phyloP scores from a whole-genome alignment of 345 rosid species.

The Psidium friedrichsthalianum region DNA sequence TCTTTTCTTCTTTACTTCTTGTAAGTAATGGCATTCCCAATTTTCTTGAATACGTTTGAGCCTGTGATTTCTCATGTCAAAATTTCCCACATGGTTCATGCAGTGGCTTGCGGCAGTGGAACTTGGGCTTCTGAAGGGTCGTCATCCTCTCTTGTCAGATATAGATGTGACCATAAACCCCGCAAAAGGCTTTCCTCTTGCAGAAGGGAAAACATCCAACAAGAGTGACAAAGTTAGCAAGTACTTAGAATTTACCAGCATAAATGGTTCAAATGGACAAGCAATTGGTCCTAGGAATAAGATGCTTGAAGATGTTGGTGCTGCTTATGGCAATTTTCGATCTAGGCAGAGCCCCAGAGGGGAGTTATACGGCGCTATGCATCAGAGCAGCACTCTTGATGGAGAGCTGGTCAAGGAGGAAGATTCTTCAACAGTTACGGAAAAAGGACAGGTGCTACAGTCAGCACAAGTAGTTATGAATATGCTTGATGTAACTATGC shows the following conservation, averaged over 20 bases:
- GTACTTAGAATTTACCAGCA: conserved; percentile 21
- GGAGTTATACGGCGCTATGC: conserved; percentile 11
- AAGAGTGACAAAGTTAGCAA: conserved; percentile 22
- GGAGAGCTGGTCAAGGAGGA: conserved; percentile 29
- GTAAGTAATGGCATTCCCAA: neutral
- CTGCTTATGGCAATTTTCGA: conserved; percentile 9
- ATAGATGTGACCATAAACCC: conserved; percentile 71
- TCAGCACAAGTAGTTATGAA: conserved; percentile 69
- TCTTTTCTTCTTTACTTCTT: neutral
- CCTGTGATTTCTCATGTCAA: neutral
- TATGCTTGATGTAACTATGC: conserved; percentile 77
- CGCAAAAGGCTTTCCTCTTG: conserved; percentile 38
- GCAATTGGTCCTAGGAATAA: conserved; percentile 15
- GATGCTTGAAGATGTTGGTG: conserved; percentile 20
- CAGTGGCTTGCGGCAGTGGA: conserved; percentile 95
- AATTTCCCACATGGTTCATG: conserved; percentile 2
- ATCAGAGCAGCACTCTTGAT: conserved; percentile 24
- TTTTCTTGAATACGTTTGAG: neutral
- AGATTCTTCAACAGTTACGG: conserved; percentile 28
- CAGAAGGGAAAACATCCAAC: conserved; percentile 31
- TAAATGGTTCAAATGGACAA: conserved; percentile 35
- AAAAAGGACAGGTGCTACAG: conserved; percentile 55
- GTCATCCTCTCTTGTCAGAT: conserved; percentile 88
- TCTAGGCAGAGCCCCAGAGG: conserved; percentile 19
- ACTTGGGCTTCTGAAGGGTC: conserved; percentile 93